phyloP scores from a whole-genome alignment of 495 filamentous ascomycete genomes.

The Hypoxylon crocopeplum region DNA sequence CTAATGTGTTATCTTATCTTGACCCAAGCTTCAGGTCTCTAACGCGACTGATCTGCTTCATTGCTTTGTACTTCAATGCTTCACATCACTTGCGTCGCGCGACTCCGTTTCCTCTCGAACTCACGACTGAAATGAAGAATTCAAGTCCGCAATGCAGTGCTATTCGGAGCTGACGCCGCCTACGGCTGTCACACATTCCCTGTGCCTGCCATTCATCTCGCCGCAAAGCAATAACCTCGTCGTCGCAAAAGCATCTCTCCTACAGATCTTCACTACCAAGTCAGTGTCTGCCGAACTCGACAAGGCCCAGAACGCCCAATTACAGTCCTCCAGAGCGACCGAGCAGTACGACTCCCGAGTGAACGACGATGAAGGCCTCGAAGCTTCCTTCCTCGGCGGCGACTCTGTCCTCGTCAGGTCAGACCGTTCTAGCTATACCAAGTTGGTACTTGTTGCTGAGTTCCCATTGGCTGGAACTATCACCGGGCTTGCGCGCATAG shows the following conservation, averaged over 20 bases:
- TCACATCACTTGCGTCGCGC: too few relatives aligned
- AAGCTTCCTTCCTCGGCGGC: slow-evolving; percentile 63
- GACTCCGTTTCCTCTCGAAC: background rate
- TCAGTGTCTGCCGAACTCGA: slow-evolving; percentile 62
- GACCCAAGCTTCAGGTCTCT: too few relatives aligned
- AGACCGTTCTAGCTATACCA: slow-evolving; percentile 67
- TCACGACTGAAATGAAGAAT: slow-evolving; percentile 35
- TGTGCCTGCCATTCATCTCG: slow-evolving; percentile 78
- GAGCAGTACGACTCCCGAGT: slow-evolving; percentile 52
- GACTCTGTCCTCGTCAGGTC: slow-evolving; percentile 61
- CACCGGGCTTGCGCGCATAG: slow-evolving; percentile 79
- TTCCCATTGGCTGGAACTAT: slow-evolving; percentile 82
- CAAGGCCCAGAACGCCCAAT: slow-evolving; percentile 40
- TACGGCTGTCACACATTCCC: slow-evolving; percentile 88
- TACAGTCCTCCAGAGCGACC: slow-evolving; percentile 31
- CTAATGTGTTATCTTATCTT: slow-evolving; percentile 35
- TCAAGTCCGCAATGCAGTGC: slow-evolving; percentile 57
- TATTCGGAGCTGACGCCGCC: slow-evolving; percentile 94
- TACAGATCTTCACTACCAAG: slow-evolving; percentile 81
- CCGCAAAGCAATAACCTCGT: slow-evolving; percentile 81
- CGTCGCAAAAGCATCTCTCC: slow-evolving; percentile 85
- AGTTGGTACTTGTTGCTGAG: slow-evolving; percentile 86
- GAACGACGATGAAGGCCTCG: slow-evolving; percentile 66
- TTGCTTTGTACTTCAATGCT: slow-evolving; percentile 1
- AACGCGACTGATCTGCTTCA: slow-evolving; percentile 9